Percentiles rank a stretch among this genome's conserved stretches.
These are phyloP conservation scores for Cylindrotheca closterium DNA, from an alignment of 108 stramenopile species.

Conservation along the genomic window DNA sequence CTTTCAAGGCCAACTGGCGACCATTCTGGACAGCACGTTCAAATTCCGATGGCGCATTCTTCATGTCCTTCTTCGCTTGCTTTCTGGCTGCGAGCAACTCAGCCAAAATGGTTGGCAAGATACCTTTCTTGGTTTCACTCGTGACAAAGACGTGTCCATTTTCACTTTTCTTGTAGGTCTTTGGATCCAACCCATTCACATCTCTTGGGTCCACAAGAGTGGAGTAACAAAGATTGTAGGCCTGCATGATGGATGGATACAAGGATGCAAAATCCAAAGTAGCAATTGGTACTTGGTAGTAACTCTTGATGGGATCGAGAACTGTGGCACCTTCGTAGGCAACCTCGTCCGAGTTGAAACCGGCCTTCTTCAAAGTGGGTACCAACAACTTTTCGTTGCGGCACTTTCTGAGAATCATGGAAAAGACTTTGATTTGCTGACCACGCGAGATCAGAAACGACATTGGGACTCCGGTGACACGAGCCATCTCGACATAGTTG, in stretches of 20 bases:
- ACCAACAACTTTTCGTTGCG: constrained; percentile 87
- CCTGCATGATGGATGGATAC: constrained; percentile 99
- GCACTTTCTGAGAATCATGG: constrained; percentile 97
- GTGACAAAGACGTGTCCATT: constrained; percentile 93
- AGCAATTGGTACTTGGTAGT: constrained; percentile 97
- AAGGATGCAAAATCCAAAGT: constrained; percentile 99
- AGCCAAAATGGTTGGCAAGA: constrained; percentile 95
- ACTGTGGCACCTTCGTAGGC: constrained; percentile 99
- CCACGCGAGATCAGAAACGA: constrained; percentile 94
- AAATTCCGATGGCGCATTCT: constrained; percentile 95
- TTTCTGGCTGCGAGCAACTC: constrained; percentile 85
- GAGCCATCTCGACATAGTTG: constrained; percentile 99
- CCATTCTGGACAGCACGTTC: constrained; percentile 99
- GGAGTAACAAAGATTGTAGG: constrained; percentile 98
- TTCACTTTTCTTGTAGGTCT: constrained; percentile 85
- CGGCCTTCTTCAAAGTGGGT: constrained; percentile 87
- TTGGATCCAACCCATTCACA: constrained; percentile 59
- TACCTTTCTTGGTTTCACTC: constrained; percentile 90
- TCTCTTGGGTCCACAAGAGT: constrained; percentile 87
- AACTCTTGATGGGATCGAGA: constrained; percentile 96
- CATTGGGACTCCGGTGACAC: constrained; percentile 98
- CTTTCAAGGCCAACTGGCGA: constrained; percentile 97
- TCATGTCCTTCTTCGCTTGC: constrained; percentile 99
- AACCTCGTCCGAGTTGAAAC: constrained; percentile 58
- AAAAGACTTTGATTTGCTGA: constrained; percentile 99